Percentiles rank a stretch among this genome's conserved stretches.
phyloP scores from a whole-genome alignment of 148 eudicot species.

The Silene uniflora region DNA sequence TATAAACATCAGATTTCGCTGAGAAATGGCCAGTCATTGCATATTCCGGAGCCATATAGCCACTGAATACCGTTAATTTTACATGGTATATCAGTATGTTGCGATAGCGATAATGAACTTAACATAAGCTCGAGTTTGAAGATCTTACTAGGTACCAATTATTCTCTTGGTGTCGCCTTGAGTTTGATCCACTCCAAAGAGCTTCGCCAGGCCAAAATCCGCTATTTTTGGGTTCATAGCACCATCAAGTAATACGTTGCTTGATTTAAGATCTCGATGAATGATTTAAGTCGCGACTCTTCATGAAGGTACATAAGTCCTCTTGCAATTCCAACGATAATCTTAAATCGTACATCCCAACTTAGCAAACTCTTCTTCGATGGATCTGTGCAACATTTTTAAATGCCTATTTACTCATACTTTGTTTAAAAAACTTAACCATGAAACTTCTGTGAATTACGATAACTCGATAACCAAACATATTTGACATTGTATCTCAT shows the following conservation, averaged over 20 bases:
- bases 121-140: slow-evolving; percentile 8
- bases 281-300: slow-evolving; percentile 30
- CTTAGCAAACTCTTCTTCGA: background rate
- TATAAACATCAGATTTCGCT: slow-evolving; percentile 34
- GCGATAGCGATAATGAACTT: background rate
- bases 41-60: slow-evolving; percentile 41
- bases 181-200: slow-evolving; percentile 30
- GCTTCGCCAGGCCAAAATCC: slow-evolving; percentile 34
- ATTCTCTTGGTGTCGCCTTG: slow-evolving; percentile 23
- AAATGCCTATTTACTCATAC: no score
- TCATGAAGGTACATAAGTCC: slow-evolving; percentile 26
- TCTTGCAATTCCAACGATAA: slow-evolving; percentile 19
- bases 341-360: slow-evolving; percentile 17
- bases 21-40: slow-evolving; percentile 30
- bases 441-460: no score
- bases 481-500: no score
- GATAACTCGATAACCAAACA: no score
- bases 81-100: no score
- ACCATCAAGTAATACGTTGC: slow-evolving; percentile 28
- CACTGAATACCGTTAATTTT: slow-evolving; percentile 15
- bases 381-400: slow-evolving; percentile 14
- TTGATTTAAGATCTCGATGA: slow-evolving; percentile 32
- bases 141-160: slow-evolving; percentile 26
- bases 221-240: slow-evolving; percentile 35
- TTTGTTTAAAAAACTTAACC: no score